phyloP scores from a whole-genome alignment of 2,329 filamentous ascomycete species.

The Orbilia javanica region DNA sequence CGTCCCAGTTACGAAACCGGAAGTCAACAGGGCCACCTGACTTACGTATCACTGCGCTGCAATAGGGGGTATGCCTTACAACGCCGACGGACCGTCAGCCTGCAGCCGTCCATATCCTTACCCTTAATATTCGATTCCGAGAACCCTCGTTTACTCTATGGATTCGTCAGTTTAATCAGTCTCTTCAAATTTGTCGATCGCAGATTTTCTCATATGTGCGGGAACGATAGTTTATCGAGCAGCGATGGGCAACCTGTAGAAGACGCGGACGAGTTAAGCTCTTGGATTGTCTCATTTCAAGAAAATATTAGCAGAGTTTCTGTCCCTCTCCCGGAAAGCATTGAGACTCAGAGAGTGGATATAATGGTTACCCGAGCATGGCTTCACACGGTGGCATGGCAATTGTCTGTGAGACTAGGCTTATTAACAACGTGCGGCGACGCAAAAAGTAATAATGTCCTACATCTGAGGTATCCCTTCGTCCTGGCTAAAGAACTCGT shows the following conservation, averaged over 20 bases:
- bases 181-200: slow-evolving; percentile 11
- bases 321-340: not conserved
- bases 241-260: not conserved
- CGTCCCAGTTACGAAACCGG: not conserved
- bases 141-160: slow-evolving; percentile 1
- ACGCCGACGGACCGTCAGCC: not conserved
- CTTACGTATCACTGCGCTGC: not conserved
- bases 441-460: not conserved
- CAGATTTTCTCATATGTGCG: slow-evolving; percentile 10
- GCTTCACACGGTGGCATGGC: slow-evolving; percentile 15
- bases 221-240: not conserved
- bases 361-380: slow-evolving; percentile 4
- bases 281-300: slow-evolving; percentile 12
- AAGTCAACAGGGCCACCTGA: too few species aligned
- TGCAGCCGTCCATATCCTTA: slow-evolving; percentile 10
- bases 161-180: slow-evolving; percentile 14
- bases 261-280: not conserved
- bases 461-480: slow-evolving; percentile 8
- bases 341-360: slow-evolving; percentile 14
- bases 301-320: slow-evolving; percentile 1
- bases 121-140: slow-evolving; percentile 9
- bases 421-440: not conserved
- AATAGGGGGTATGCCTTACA: slow-evolving; percentile 9
- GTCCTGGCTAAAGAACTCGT: slow-evolving; percentile 8
- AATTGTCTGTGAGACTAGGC: not conserved